A percentile compares a stretch with the other conserved stretches of the same genome.
Conservation (phyloP, 139 green algal genomes). For the Yamagishiella unicocca region DNA sequence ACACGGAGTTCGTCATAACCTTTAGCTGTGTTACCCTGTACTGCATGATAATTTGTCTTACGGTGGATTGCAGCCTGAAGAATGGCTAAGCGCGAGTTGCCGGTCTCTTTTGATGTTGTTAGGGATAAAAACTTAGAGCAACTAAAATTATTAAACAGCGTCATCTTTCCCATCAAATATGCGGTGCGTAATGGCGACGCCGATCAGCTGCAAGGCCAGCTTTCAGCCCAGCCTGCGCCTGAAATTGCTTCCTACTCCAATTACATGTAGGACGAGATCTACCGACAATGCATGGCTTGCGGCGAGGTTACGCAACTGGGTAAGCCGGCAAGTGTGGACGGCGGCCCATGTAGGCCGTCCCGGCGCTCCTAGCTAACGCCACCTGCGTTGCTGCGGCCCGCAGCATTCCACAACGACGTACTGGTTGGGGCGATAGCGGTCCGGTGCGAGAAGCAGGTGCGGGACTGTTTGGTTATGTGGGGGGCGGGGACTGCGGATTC, state of each 20-base stretch:
- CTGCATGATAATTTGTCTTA: too few species aligned
- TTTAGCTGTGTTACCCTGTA: background rate
- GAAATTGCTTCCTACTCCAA: too few species aligned
- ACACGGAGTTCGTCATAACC: background rate
- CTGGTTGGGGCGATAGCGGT: slow-evolving; percentile 54
- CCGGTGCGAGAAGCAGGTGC: slow-evolving; percentile 46
- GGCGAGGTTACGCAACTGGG: slow-evolving; percentile 61
- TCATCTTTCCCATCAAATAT: slow-evolving; percentile 90
- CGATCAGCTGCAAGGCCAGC: too few species aligned
- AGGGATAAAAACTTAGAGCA: slow-evolving; percentile 76
- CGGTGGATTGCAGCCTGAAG: background rate
- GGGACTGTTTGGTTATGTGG: too few species aligned
- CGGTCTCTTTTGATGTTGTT: slow-evolving; percentile 66
- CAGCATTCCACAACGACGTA: slow-evolving; percentile 61
- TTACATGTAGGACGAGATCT: slow-evolving; percentile 61
- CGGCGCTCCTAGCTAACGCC: too few species aligned
- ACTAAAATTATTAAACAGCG: slow-evolving; percentile 81
- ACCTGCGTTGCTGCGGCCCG: too few species aligned
- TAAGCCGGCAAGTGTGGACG: slow-evolving; percentile 7
- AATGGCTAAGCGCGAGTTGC: slow-evolving; percentile 30
- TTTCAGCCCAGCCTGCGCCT: too few species aligned
- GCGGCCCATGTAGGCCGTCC: too few species aligned
- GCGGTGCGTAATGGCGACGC: slow-evolving; percentile 57
- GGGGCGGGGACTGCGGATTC: too few species aligned
- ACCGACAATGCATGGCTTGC: slow-evolving; percentile 63